A percentile compares a stretch with the other conserved stretches of the same genome.
These are phyloP conservation scores for Penicillium verhagenii DNA, from an alignment of 495 filamentous ascomycete species.

Conservation along the genomic window DNA sequence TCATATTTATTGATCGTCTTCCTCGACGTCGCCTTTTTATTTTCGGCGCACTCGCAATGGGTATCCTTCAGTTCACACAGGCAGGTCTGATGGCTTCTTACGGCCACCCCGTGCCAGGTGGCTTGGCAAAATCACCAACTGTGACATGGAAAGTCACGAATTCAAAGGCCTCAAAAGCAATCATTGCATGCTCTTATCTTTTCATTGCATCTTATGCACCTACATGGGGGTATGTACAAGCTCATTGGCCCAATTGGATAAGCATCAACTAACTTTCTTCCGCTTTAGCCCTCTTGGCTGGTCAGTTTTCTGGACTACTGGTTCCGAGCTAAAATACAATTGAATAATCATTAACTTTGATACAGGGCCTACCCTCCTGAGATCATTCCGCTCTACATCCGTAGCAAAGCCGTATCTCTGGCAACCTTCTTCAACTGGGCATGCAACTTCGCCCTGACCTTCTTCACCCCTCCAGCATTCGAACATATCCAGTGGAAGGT, in stretches of 20 bases:
- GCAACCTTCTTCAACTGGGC: conserved; percentile 21
- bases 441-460: conserved; percentile 49
- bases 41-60: conserved; percentile 49
- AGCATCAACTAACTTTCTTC: background rate
- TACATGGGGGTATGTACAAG: conserved; percentile 30
- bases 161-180: conserved; percentile 42
- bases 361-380: conserved; percentile 20
- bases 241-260: background rate
- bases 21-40: conserved; percentile 54
- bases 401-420: conserved; percentile 19
- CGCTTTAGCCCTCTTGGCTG: conserved; percentile 15
- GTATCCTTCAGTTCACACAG: conserved; percentile 49
- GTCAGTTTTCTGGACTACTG: background rate
- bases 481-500: conserved; percentile 55
- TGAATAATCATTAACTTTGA: background rate
- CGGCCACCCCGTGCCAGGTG: conserved; percentile 47
- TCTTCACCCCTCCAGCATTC: conserved; percentile 63
- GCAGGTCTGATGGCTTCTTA: conserved; percentile 62
- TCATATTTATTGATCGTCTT: conserved; percentile 55
- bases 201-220: conserved; percentile 64
- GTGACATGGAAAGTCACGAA: conserved; percentile 62
- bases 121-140: conserved; percentile 34
- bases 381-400: conserved; percentile 21
- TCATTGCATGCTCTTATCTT: conserved; percentile 64
- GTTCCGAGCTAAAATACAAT: background rate